These are phyloP conservation scores for Corynascus novoguineensis DNA, from an alignment of 495 filamentous ascomycete genomes.

Conservation along the genomic window DNA sequence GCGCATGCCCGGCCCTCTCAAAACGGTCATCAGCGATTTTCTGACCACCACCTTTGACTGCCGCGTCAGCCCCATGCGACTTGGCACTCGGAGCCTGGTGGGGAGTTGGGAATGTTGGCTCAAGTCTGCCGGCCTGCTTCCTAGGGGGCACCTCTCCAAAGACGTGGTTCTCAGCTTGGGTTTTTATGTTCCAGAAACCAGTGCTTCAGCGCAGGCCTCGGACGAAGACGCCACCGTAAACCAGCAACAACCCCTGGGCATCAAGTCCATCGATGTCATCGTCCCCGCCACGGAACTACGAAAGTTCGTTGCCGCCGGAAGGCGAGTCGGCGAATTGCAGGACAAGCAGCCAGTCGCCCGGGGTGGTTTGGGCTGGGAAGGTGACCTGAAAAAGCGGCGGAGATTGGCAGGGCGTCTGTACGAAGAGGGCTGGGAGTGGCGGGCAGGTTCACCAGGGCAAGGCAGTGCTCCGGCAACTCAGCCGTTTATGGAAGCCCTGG, in stretches of 20 bases:
- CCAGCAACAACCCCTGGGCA: slow-evolving; percentile 21
- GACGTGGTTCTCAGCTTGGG: slow-evolving; percentile 40
- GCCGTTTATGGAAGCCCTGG: slow-evolving; percentile 43
- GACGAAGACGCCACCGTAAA: background rate
- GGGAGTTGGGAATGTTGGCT: slow-evolving; percentile 40
- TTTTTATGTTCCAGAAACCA: slow-evolving; percentile 30
- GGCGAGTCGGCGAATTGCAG: background rate
- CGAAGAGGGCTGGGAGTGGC: slow-evolving; percentile 47
- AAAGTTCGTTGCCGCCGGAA: slow-evolving; percentile 19
- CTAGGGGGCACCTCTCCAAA: slow-evolving; percentile 23
- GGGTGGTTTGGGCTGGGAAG: slow-evolving; percentile 17
- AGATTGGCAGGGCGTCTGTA: slow-evolving; percentile 34
- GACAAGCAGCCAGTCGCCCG: slow-evolving; percentile 7
- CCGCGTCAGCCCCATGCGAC: slow-evolving; percentile 37
- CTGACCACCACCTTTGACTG: slow-evolving; percentile 44
- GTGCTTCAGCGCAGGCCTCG: background rate
- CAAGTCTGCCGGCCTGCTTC: slow-evolving; percentile 19
- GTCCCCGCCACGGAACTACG: slow-evolving; percentile 34
- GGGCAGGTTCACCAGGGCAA: slow-evolving; percentile 6
- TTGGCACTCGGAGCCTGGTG: slow-evolving; percentile 41
- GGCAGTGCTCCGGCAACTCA: slow-evolving; percentile 7
- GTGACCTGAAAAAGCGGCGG: slow-evolving; percentile 28
- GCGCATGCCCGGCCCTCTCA: slow-evolving; percentile 43
- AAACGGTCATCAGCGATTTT: slow-evolving; percentile 38
- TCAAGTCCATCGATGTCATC: slow-evolving; percentile 41